These are phyloP conservation scores for Solanum dulcamara DNA, from an alignment of 257 asterid species.

Conservation along the genomic window DNA sequence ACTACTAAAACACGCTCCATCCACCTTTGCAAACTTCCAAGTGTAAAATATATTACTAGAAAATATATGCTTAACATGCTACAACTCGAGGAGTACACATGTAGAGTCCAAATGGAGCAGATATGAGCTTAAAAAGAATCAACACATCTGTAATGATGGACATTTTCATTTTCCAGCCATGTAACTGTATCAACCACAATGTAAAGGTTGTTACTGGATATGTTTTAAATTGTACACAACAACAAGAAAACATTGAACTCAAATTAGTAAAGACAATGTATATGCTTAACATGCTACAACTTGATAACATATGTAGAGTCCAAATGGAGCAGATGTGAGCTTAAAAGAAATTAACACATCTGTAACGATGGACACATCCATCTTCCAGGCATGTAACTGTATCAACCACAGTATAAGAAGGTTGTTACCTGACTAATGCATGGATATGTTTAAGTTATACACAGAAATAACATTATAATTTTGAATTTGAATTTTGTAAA, in stretches of 20 bases:
- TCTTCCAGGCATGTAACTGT: slow-evolving; percentile 64
- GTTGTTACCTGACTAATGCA: slow-evolving; percentile 29
- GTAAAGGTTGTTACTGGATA: slow-evolving; percentile 13
- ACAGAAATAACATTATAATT: neutral
- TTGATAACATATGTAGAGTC: slow-evolving; percentile 19
- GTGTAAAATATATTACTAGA: neutral
- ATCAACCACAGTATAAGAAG: slow-evolving; percentile 26
- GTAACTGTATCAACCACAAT: slow-evolving; percentile 52
- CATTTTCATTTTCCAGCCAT: slow-evolving; percentile 34
- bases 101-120: slow-evolving; percentile 63
- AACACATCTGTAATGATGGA: slow-evolving; percentile 57
- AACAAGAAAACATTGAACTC: neutral
- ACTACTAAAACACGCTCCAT: neutral
- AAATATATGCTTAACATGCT: neutral
- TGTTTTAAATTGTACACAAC: slow-evolving; percentile 14
- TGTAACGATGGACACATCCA: slow-evolving; percentile 50
- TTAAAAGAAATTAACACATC: slow-evolving; percentile 17
- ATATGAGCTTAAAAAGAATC: slow-evolving; percentile 20
- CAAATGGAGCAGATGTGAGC: slow-evolving; percentile 69
- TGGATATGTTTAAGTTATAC: neutral
- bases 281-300: neutral
- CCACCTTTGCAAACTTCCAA: neutral
- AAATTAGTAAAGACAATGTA: neutral
- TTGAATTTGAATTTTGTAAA: neutral
- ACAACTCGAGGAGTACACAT: neutral